Conservation (phyloP, 2,329 filamentous ascomycete species). For the Diaporthe sp. region DNA sequence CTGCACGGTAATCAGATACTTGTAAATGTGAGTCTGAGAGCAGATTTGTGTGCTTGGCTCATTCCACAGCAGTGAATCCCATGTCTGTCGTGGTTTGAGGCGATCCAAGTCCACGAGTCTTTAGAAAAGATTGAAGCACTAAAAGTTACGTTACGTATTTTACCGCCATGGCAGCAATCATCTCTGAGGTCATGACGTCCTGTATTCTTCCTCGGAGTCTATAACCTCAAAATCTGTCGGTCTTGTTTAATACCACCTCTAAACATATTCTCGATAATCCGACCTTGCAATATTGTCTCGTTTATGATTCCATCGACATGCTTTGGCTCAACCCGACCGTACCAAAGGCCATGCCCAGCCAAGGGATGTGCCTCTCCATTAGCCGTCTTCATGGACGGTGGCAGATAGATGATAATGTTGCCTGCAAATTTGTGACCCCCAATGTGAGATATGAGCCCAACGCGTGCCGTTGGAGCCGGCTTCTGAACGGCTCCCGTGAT, state of each 20-base stretch:
- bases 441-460: constrained; percentile 83
- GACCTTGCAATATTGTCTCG: constrained; percentile 78
- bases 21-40: not conserved
- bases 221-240: constrained; percentile 66
- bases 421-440: constrained; percentile 90
- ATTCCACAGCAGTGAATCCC: not conserved
- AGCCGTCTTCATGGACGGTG: constrained; percentile 62
- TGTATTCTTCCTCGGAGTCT: constrained; percentile 41
- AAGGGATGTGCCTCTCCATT: constrained; percentile 68
- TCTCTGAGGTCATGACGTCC: constrained; percentile 2
- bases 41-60: not conserved
- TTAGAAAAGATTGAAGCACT: not conserved
- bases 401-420: constrained; percentile 86
- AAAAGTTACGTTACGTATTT: constrained; percentile 31
- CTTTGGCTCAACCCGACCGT: constrained; percentile 81
- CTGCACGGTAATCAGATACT: not conserved
- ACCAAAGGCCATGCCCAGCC: constrained; percentile 83
- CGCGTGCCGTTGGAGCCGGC: constrained; percentile 61
- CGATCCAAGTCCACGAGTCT: not conserved
- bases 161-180: not conserved
- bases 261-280: constrained; percentile 79
- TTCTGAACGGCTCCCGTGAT: constrained; percentile 44
- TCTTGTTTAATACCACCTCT: constrained; percentile 75
- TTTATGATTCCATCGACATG: constrained; percentile 82
- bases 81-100: not conserved